Base-by-base conservation (phyloP, 768 basidiomycete species). In the Mycena filopes region DNA sequence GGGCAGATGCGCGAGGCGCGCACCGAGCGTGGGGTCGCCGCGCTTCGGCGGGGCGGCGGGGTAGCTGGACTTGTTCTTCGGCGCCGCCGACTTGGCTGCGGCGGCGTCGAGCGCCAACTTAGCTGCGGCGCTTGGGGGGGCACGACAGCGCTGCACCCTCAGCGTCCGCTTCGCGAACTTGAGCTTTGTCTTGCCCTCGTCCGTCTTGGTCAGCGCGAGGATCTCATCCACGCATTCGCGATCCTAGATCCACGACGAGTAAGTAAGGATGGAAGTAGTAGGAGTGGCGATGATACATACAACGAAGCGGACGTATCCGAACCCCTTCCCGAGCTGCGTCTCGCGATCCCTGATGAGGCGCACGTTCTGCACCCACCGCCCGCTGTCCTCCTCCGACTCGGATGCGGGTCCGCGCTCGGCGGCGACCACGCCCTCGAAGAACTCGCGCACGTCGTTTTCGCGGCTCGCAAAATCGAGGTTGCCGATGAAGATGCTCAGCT, bases 281-380 rank as follows among this genome's bases (percentile, higher is more conserved):
- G n/a, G n/a, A n/a, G n/a, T n/a, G 28, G 36, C 40, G 29, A 40
- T 15, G 21, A 50, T 26, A 82, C 91, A 65, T 76, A 97, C 97
- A 60, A 81, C 75, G 67, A 98, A 94, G 70, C 95, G 90, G 21
- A 99, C 89, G 72, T 98, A 98, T 12, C 92, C 95, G 75, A 98
- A 96, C 6, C 96, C 96, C 78, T 97, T 98, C 15, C 96, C 97
- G 16, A 98, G 85, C 70, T 95, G 95, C 1, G 95, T 98, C 63
- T 93, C 94, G 70, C 88, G 89, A 75, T 99, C 97, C 49, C 94
- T 85, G 55, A 98, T 85, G 70, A 98, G 88, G 45, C 97, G 86
- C n/a, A 98, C 95, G 38, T 87, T 87, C 10, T 85, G 87, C 20
- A 96, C 94, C 92, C 92, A 95, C 16, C 83, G 69, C 21, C 71